Base-by-base conservation (phyloP, 1,284 basidiomycete species). In the Xanthoconium separans region DNA sequence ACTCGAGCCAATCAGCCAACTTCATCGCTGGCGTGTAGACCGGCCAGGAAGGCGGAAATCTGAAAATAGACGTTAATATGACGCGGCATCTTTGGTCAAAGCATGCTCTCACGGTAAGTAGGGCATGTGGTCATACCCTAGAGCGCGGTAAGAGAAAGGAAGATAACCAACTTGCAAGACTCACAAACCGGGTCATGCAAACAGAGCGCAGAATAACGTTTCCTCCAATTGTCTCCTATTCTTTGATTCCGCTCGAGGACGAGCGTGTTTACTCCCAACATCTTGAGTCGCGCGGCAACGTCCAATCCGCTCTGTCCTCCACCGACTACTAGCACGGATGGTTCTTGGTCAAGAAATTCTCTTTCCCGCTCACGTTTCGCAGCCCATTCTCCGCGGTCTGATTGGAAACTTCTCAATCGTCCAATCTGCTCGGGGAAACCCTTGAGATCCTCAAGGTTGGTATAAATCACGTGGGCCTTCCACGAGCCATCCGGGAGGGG, bases 1-100 rank as follows among this genome's bases (percentile, higher is more conserved):
- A 68, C 61, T 81, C 79, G 6, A 81, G 68, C 74, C 76, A 81
- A 57, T 77, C 75, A 0, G 75, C 80, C 10, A 81, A 67, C 50
- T 80, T 73, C 24, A 62, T 39, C n/a, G 73, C 72, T 0, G 74
- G 74, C 4, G 69, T 66, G 41, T 67, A 78, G 16, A 72, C 67
- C 6, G 75, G 76, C 76, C 77, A 78, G 9, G 62, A 67, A 8
- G 62, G 56, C 4, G 71, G 72, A 44, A 72, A 72, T 22, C 70
- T 71, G 42, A 29, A 27, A 45, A 51, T n/a, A 6, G 13, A 10
- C 20, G 10, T 34, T 54, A 12, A 8, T 33, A 24, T 18, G 15
- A 6, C 10, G 27, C 47, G 5, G n/a, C 24, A 41, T 20, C 24
- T 29, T 6, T 44, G 22, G 11, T 15, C 24, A 1, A 44, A n/a